Evolutionary conservation across 768 basidiomycete species (phyloP).

Genomic region (Asterophora parasitica): DNA sequence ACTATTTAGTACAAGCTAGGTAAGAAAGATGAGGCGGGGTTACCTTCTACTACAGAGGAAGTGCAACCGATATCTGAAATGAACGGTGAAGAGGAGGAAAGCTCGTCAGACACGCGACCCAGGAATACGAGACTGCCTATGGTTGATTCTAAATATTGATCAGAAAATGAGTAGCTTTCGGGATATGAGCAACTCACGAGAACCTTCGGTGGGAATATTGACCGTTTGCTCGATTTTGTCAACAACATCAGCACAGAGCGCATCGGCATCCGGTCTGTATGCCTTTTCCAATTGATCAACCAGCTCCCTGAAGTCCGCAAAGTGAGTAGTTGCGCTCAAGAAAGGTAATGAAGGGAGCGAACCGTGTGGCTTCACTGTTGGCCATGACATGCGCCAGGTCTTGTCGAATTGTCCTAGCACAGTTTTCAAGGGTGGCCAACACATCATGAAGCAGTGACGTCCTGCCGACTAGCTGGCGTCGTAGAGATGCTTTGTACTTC

Average conservation of each 20-base stretch:
- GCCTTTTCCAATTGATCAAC: conserved; percentile 35
- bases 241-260: conserved; percentile 38
- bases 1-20: background rate
- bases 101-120: conserved; percentile 44
- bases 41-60: conserved; percentile 24
- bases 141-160: conserved; percentile 16
- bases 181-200: conserved; percentile 28
- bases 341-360: conserved; percentile 15
- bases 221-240: conserved; percentile 35
- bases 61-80: conserved; percentile 40
- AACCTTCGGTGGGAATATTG: conserved; percentile 23
- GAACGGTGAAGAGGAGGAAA: conserved; percentile 41
- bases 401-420: conserved; percentile 50
- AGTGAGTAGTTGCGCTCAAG: conserved; percentile 1
- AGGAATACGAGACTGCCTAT: conserved; percentile 41
- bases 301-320: conserved; percentile 30
- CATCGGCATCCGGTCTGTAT: conserved; percentile 50
- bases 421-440: conserved; percentile 53
- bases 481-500: conserved; percentile 57
- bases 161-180: conserved; percentile 7
- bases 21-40: background rate
- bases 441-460: conserved; percentile 58
- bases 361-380: conserved; percentile 41
- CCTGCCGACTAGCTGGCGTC: conserved; percentile 60
- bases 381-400: conserved; percentile 50